Conservation (phyloP, 441 rosid genomes). For the Jatropha podagrica region DNA sequence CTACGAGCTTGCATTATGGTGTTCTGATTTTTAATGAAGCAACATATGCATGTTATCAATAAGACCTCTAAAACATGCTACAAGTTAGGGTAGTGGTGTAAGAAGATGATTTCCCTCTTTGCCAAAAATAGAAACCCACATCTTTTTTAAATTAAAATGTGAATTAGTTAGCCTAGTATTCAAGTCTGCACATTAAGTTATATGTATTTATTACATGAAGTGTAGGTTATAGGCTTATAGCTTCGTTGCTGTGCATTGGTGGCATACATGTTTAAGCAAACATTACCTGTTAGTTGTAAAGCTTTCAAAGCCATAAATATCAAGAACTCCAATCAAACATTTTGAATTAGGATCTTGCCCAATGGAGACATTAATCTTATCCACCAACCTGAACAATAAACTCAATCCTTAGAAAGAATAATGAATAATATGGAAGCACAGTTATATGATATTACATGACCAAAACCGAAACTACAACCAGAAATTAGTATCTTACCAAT, state of each 20-base stretch:
- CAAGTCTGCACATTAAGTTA: not conserved
- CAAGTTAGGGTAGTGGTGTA: not conserved
- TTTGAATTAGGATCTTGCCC: constrained; percentile 85
- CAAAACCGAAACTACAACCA: constrained; percentile 15
- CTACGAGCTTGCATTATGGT: not conserved
- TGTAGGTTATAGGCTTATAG: not conserved
- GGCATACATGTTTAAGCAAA: constrained; percentile 6
- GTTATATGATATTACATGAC: not conserved
- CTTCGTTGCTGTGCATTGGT: too few relatives aligned
- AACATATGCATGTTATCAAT: not conserved
- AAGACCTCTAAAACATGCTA: not conserved
- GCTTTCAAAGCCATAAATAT: constrained; percentile 97
- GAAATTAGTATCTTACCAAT: constrained; percentile 54
- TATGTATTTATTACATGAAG: not conserved
- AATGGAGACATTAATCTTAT: constrained; percentile 80
- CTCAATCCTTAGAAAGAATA: constrained; percentile 7
- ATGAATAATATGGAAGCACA: constrained; percentile 9
- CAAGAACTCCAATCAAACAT: constrained; percentile 84
- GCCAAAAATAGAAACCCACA: not conserved
- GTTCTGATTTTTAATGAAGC: not conserved
- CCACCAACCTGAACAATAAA: constrained; percentile 68
- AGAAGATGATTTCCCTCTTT: not conserved
- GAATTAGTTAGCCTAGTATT: not conserved
- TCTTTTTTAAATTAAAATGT: not conserved
- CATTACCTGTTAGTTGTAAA: constrained; percentile 76